phyloP scores from a whole-genome alignment of 2,329 filamentous ascomycete genomes.

The Mycosphaerella sp. region DNA sequence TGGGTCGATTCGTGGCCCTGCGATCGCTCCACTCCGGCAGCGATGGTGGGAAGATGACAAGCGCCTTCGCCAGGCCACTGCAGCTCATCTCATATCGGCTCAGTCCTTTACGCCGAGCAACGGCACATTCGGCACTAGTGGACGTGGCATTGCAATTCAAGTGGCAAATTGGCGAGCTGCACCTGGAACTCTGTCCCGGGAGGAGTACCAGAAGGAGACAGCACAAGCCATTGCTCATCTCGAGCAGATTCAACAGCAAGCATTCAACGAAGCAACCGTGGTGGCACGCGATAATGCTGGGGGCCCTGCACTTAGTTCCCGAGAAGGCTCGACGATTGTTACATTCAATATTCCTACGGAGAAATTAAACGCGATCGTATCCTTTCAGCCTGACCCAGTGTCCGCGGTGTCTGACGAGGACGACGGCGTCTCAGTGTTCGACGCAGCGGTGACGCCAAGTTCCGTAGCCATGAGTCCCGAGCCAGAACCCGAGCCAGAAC shows the following conservation, averaged over 20 bases:
- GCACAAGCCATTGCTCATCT: conserved; percentile 4
- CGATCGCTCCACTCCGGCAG: background rate
- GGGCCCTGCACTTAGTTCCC: too few species aligned
- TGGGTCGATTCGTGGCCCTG: conserved; percentile 8
- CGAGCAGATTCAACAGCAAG: background rate
- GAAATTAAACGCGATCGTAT: conserved; percentile 10
- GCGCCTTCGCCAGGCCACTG: background rate
- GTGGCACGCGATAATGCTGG: background rate
- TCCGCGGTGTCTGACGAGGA: background rate
- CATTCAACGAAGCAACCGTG: background rate
- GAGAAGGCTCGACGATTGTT: conserved; percentile 2
- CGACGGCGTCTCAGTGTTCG: conserved; percentile 1
- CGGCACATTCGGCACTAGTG: conserved; percentile 15
- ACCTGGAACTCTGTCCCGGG: conserved; percentile 1
- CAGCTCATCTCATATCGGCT: conserved; percentile 14
- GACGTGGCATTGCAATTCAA: background rate
- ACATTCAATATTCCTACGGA: conserved; percentile 13
- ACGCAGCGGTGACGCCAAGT: conserved; percentile 2
- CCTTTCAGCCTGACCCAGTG: conserved; percentile 1
- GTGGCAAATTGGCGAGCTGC: background rate
- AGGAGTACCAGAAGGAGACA: conserved; percentile 6
- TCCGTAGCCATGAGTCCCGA: conserved; percentile 3
- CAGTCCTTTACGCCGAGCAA: conserved; percentile 10
- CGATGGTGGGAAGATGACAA: conserved; percentile 11
- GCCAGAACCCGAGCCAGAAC: conserved; percentile 3